These are phyloP conservation scores for Flueggea neowawraea DNA, from an alignment of 441 rosid species.

Conservation along the genomic window DNA sequence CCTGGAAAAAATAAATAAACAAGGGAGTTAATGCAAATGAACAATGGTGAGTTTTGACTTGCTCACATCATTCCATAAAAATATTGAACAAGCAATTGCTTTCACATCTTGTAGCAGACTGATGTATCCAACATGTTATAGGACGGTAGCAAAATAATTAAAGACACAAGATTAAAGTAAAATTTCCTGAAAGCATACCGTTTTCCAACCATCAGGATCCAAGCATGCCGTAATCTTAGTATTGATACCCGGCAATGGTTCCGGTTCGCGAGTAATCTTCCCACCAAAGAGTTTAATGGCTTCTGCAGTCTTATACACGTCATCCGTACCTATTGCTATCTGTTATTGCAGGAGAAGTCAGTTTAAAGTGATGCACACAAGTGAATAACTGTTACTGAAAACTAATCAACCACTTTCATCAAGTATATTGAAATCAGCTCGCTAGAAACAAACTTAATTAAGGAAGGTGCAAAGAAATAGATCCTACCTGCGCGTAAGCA, in stretches of 20 bases:
- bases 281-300: slow-evolving; percentile 78
- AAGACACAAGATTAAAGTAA: background rate
- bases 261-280: slow-evolving; percentile 74
- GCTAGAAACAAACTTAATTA: background rate
- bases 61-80: background rate
- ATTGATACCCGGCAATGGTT: slow-evolving; percentile 89
- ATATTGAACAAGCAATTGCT: too few relatives aligned
- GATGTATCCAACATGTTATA: too few relatives aligned
- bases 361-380: too few relatives aligned
- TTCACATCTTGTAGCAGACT: too few relatives aligned
- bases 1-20: slow-evolving; percentile 34
- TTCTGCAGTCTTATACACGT: slow-evolving; percentile 90
- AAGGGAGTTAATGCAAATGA: background rate
- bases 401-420: background rate
- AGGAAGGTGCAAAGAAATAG: background rate
- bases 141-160: background rate
- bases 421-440: slow-evolving; percentile 5
- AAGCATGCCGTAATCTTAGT: slow-evolving; percentile 94
- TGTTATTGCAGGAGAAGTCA: slow-evolving; percentile 21
- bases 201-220: slow-evolving; percentile 97
- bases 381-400: too few relatives aligned
- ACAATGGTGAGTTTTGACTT: background rate
- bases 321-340: slow-evolving; percentile 95
- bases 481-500: slow-evolving; percentile 82
- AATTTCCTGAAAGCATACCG: slow-evolving; percentile 40